Evolutionary conservation across 768 basidiomycete genomes (phyloP).

Genomic region (Mycena polygramma): DNA sequence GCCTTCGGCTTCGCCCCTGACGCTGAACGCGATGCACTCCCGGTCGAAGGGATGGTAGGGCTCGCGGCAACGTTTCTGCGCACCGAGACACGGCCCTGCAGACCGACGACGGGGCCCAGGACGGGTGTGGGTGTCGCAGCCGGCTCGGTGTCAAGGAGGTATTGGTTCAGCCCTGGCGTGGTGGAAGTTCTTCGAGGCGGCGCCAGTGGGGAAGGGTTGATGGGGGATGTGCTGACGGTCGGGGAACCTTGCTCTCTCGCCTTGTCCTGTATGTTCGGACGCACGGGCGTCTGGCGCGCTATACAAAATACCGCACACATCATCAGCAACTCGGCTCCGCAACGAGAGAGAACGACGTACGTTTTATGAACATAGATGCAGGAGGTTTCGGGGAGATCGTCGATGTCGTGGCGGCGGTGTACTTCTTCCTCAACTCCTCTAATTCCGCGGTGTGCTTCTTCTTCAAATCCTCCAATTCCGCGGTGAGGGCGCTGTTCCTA

Average conservation of each 20-base stretch:
- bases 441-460: not conserved
- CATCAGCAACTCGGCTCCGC: not conserved
- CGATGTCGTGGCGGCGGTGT: not conserved
- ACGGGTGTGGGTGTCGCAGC: not conserved
- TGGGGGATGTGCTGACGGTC: not conserved
- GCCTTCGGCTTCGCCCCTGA: not conserved
- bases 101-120: not conserved
- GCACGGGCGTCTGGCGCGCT: slow-evolving; percentile 2
- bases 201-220: not conserved
- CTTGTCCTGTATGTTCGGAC: slow-evolving; percentile 8
- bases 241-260: not conserved
- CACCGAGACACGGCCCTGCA: slow-evolving; percentile 10
- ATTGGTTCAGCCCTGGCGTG: not conserved
- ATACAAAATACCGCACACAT: not conserved
- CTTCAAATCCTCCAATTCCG: not conserved
- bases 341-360: slow-evolving; percentile 2
- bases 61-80: slow-evolving; percentile 5
- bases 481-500: not conserved
- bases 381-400: not conserved
- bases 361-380: slow-evolving; percentile 19
- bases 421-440: not conserved
- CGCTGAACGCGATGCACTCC: not conserved
- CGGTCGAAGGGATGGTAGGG: not conserved
- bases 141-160: too few species aligned
- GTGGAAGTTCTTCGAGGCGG: not conserved